phyloP scores from a whole-genome alignment of 208 protist species.

The Crithidia thermophila region DNA sequence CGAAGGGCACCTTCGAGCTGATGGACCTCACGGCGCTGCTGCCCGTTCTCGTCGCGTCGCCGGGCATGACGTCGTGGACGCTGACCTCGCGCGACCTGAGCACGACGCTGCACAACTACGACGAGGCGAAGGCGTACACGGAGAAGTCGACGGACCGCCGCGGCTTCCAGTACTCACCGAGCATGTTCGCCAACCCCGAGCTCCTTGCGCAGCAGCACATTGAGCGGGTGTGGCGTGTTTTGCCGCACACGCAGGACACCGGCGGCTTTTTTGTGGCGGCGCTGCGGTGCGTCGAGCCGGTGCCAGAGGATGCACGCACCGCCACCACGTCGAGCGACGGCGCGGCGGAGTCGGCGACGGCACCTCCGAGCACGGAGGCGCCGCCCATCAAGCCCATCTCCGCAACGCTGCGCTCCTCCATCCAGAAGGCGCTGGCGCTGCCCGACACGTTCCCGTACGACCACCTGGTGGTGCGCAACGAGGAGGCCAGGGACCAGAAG shows the following conservation, averaged over 20 bases:
- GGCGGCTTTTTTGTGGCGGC: constrained; percentile 97
- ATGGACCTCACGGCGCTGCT: constrained; percentile 84
- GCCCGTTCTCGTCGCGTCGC: constrained; percentile 66
- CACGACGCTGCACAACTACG: constrained; percentile 48
- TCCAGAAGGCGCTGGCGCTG: constrained; percentile 54
- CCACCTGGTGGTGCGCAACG: constrained; percentile 64
- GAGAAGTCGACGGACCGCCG: constrained; percentile 28
- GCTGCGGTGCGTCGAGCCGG: constrained; percentile 74
- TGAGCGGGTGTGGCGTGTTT: constrained; percentile 82
- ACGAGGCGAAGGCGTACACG: constrained; percentile 62
- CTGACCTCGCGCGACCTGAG: constrained; percentile 74
- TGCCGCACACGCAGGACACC: constrained; percentile 96
- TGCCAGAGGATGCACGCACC: constrained; percentile 26
- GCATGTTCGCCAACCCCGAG: constrained; percentile 73
- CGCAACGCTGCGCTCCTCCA: constrained; percentile 29
- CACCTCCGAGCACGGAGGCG: not conserved
- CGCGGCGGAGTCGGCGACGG: not conserved
- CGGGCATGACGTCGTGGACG: constrained; percentile 83
- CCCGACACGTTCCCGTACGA: constrained; percentile 64
- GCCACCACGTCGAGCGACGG: not conserved
- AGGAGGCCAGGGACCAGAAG: constrained; percentile 71
- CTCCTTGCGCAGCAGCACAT: constrained; percentile 72
- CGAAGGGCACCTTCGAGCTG: constrained; percentile 71
- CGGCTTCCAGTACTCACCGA: constrained; percentile 70
- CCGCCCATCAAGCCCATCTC: constrained; percentile 58